Conservation (phyloP, 495 filamentous ascomycete genomes). For the Penicillium coprophilum region DNA sequence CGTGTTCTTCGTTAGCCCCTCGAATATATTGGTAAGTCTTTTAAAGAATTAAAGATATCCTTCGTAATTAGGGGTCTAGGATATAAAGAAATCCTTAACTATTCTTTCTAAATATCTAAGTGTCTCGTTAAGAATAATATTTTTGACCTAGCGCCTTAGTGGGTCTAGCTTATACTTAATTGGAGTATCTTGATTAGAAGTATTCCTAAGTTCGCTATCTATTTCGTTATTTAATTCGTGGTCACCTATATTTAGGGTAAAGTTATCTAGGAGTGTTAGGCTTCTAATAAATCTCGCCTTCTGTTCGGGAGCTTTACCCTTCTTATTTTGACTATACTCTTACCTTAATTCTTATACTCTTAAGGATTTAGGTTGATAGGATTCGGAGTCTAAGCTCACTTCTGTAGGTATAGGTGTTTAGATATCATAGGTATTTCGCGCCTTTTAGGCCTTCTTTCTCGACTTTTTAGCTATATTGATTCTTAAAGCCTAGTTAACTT, state of each 20-base stretch:
- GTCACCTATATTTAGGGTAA: neutral
- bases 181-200: conserved; percentile 3
- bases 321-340: neutral
- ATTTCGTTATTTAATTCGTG: conserved; percentile 5
- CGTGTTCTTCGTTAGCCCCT: neutral
- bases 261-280: conserved; percentile 1
- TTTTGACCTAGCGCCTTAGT: conserved; percentile 6
- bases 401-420: neutral
- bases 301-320: neutral
- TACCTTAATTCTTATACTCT: neutral
- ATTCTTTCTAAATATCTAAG: neutral
- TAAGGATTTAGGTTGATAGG: neutral
- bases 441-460: neutral
- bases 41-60: neutral
- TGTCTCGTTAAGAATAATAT: conserved; percentile 5
- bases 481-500: neutral
- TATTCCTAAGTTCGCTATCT: neutral
- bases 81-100: conserved; percentile 10
- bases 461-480: neutral
- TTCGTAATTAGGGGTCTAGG: neutral
- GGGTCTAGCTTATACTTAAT: conserved; percentile 3
- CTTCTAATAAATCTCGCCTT: conserved; percentile 7
- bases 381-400: no score
- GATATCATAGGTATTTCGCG: neutral
- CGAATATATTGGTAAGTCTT: conserved; percentile 5